Evolutionary conservation across 768 basidiomycete genomes (phyloP), one percentile per base, ranked within the genome.

Genomic region (Serpula lacrymans): DNA sequence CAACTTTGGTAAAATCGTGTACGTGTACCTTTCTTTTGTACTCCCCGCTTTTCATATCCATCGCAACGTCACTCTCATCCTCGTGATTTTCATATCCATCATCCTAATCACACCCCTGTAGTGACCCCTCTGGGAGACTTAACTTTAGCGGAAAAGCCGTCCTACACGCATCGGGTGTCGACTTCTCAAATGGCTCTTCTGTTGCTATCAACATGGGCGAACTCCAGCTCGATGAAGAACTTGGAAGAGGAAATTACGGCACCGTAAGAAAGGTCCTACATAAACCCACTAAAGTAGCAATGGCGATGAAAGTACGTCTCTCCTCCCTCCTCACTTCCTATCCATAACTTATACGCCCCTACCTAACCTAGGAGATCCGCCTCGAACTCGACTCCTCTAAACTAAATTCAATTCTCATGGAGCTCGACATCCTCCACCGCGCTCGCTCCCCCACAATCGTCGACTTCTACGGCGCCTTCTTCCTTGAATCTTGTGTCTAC

Each of bases 401-500:
- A 54, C 77, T 98, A 28, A 91, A 91, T 53, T 90, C 86, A 11
- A 98, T 99, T 71, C 84, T 99, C 53, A 98, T 97, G 87, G 96
- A 99, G 58, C 86, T 99, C 39, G 95, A 99, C 58, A 87, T 99
- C 49, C 80, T 99, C 6, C 96, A 99, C 63, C 88, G 93, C 20
- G 94, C 94, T 3, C 76, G 84, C 31, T 82, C 87, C 7, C 88
- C 87, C 3, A 82, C 89, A 56, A 98, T 98, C 50, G 90, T 99
- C 54, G 96, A 98, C 46, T 99, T 99, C 53, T 98, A 95, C 59
- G 96, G 96, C 31, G 96, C 96, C 4, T 99, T 99, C 71, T 97
- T 96, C 65, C 93, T 96, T 64, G 96, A 99, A 59, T 90, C 90
- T n/a, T 99, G 95, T 62, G 96, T 99, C 17, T 97, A 99, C 67